These are phyloP conservation scores for Jatropha curcas DNA, from an alignment of 345 rosid species.

Conservation along the genomic window DNA sequence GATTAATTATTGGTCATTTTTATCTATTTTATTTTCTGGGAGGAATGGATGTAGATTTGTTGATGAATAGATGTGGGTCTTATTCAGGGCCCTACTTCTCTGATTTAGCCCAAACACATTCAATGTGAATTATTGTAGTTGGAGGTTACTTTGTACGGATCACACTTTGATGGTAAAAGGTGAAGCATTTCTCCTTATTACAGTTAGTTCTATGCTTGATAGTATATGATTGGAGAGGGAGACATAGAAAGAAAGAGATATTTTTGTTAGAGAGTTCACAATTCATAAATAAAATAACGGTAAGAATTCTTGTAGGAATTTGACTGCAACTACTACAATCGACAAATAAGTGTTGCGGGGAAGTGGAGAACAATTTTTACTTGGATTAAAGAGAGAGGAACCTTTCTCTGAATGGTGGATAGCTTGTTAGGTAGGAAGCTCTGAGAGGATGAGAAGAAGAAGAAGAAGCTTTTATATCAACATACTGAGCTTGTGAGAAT, in stretches of 20 bases:
- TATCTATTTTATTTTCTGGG: not conserved
- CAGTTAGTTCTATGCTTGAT: constrained; percentile 11
- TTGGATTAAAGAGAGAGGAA: constrained; percentile 13
- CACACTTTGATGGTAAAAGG: constrained; percentile 14
- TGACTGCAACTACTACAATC: not conserved
- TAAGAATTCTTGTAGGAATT: constrained; percentile 14
- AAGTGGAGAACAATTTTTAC: constrained; percentile 16
- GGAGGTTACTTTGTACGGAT: not conserved
- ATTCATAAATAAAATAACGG: no score
- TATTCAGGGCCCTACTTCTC: constrained; percentile 25
- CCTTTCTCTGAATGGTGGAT: constrained; percentile 19
- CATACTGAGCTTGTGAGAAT: constrained; percentile 5
- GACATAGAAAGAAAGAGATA: constrained; percentile 9
- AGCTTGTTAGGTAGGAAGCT: constrained; percentile 7
- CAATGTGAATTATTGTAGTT: constrained; percentile 35
- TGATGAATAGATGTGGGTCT: constrained; percentile 31
- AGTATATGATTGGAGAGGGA: constrained; percentile 31
- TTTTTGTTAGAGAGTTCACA: not conserved
- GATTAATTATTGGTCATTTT: constrained; percentile 8
- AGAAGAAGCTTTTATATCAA: not conserved
- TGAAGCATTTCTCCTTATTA: constrained; percentile 6
- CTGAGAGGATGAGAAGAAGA: not conserved
- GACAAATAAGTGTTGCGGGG: not conserved
- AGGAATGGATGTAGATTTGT: constrained; percentile 2
- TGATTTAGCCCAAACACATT: constrained; percentile 20